A percentile compares a stretch with the other conserved stretches of the same genome.
Evolutionary conservation across 352 stramenopile genomes (phyloP).

Genomic region (Achlya hypogyna): DNA sequence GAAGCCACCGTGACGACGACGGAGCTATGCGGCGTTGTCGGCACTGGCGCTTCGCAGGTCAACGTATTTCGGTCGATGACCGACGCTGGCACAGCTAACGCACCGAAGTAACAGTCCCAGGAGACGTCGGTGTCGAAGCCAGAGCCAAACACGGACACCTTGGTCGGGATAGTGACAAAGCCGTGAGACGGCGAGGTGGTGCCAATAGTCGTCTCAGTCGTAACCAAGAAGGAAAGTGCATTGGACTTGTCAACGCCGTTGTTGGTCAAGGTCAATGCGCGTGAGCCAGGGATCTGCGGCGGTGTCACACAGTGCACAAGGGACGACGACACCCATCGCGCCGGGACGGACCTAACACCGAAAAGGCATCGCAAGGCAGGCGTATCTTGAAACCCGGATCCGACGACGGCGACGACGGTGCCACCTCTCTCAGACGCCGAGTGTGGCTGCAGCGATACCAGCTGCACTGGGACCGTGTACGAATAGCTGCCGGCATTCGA

Average conservation of each 20-base stretch:
- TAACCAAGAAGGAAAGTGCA: neutral
- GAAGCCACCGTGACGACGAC: neutral
- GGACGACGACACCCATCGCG: neutral
- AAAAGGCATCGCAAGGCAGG: no score
- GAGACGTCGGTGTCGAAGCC: neutral
- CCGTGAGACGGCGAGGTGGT: neutral
- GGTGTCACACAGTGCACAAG: conserved; percentile 3
- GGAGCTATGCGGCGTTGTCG: neutral
- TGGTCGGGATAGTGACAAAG: neutral
- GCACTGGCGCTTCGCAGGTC: neutral
- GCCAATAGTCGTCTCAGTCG: neutral
- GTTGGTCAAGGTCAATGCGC: neutral
- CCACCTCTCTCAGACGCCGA: no score
- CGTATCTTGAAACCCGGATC: no score
- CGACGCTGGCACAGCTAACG: neutral
- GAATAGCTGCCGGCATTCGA: neutral
- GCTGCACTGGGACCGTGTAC: neutral
- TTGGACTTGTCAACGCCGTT: conserved; percentile 12
- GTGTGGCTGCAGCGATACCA: no score
- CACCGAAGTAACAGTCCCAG: neutral
- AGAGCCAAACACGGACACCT: neutral
- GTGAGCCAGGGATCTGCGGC: neutral
- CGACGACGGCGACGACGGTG: no score
- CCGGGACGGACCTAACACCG: neutral
- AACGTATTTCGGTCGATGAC: conserved; percentile 7